These are phyloP conservation scores for Teunomyces stri DNA, from an alignment of 805 yeast species.

Conservation along the genomic window DNA sequence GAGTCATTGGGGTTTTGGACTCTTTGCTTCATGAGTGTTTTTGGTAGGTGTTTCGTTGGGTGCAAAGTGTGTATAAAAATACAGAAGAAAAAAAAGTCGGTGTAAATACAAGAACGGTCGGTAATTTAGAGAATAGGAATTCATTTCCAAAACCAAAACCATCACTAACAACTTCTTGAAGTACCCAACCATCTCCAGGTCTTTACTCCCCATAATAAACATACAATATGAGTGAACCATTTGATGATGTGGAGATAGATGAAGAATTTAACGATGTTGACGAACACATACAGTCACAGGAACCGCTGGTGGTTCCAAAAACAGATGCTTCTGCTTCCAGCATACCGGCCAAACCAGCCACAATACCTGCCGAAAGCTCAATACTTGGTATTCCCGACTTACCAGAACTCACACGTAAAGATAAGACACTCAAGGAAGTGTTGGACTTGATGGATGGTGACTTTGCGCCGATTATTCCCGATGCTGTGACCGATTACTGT, in stretches of 20 bases:
- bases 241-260: slow-evolving; percentile 17
- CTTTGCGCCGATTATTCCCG: slow-evolving; percentile 88
- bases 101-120: too few species aligned
- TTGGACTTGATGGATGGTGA: slow-evolving; percentile 83
- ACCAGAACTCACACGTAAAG: slow-evolving; percentile 72
- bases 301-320: background rate
- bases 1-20: slow-evolving; percentile 34
- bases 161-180: too few species aligned
- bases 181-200: too few species aligned
- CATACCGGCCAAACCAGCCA: background rate
- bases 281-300: slow-evolving; percentile 9
- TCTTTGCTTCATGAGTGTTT: slow-evolving; percentile 1
- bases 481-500: slow-evolving; percentile 92
- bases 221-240: slow-evolving; percentile 4
- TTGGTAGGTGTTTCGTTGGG: background rate
- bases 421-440: slow-evolving; percentile 79
- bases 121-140: too few species aligned
- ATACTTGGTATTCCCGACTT: slow-evolving; percentile 41
- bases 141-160: too few species aligned
- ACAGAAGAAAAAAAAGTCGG: too few species aligned
- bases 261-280: slow-evolving; percentile 23
- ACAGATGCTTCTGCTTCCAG: background rate
- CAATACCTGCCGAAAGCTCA: slow-evolving; percentile 1
- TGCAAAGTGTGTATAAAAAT: too few species aligned
- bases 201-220: too few species aligned